These are phyloP conservation scores for Fragaria iinumae DNA, from an alignment of 306 rosid genomes.

Conservation along the genomic window DNA sequence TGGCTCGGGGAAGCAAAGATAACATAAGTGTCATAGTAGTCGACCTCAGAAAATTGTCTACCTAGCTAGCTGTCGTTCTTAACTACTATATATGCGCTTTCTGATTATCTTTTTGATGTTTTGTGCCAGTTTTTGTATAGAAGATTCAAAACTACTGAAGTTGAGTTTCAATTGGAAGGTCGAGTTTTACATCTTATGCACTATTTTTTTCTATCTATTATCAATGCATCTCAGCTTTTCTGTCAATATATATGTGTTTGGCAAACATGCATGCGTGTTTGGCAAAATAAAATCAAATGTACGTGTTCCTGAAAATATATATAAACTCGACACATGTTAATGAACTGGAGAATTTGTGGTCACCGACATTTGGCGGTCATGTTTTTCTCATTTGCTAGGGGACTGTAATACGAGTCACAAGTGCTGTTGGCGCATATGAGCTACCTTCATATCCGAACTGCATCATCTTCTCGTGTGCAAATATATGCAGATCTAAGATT, in stretches of 20 bases:
- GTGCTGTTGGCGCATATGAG: neutral
- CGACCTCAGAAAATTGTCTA: conserved; percentile 40
- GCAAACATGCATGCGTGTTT: too few species aligned
- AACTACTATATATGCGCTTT: neutral
- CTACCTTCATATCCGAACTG: neutral
- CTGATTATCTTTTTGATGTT: neutral
- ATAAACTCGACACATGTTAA: too few species aligned
- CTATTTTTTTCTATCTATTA: too few species aligned
- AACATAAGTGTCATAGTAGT: conserved; percentile 84
- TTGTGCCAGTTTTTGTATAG: neutral
- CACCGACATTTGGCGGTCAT: neutral
- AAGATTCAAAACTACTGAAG: neutral
- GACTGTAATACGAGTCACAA: neutral
- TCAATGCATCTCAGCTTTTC: too few species aligned
- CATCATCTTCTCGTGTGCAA: neutral
- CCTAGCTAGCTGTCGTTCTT: conserved; percentile 10
- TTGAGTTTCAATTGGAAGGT: neutral
- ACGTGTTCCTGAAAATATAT: too few species aligned
- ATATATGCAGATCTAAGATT: neutral
- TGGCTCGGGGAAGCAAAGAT: conserved; percentile 80
- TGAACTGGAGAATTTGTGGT: neutral
- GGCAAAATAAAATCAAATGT: too few species aligned
- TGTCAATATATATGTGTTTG: too few species aligned
- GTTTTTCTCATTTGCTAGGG: neutral
- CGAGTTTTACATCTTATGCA: too few species aligned